A percentile compares a stretch with the other conserved stretches of the same genome.
Conservation (phyloP, 2,329 filamentous ascomycete species). For the Xylariaceae sp. region DNA sequence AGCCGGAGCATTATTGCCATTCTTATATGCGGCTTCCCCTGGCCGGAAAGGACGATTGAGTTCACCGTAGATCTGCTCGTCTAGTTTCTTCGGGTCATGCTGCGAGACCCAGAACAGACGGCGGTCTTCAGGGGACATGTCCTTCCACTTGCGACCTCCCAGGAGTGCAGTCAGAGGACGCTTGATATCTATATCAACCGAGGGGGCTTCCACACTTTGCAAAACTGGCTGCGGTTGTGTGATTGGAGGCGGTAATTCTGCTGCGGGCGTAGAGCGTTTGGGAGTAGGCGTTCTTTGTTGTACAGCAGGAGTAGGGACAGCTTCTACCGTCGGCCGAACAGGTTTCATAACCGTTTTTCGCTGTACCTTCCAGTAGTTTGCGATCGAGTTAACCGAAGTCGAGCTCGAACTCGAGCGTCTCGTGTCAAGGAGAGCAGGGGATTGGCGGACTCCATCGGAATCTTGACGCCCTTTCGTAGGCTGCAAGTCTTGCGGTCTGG, state of each 20-base stretch:
- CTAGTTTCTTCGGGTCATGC: slow-evolving; percentile 31
- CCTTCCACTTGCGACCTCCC: slow-evolving; percentile 13
- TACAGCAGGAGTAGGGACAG: background rate
- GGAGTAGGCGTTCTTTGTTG: background rate
- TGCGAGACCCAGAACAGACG: slow-evolving; percentile 23
- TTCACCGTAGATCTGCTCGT: slow-evolving; percentile 38
- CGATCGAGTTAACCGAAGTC: background rate
- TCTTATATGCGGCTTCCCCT: slow-evolving; percentile 21
- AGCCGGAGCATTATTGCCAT: slow-evolving; percentile 15
- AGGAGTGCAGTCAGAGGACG: slow-evolving; percentile 9
- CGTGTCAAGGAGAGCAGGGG: background rate
- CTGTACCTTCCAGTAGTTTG: background rate
- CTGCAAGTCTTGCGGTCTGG: background rate
- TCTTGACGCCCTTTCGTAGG: slow-evolving; percentile 3
- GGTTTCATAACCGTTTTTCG: background rate
- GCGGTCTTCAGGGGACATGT: slow-evolving; percentile 19
- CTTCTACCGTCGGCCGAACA: background rate
- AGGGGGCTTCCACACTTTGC: background rate
- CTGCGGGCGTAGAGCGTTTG: background rate
- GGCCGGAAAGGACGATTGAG: slow-evolving; percentile 28
- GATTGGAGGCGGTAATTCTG: background rate
- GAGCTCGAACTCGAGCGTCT: slow-evolving; percentile 1
- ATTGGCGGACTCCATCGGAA: background rate
- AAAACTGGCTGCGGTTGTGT: background rate
- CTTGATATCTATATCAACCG: background rate